Base-by-base conservation (phyloP, 176 grass and related monocot genomes). In the Carex littledalei region DNA sequence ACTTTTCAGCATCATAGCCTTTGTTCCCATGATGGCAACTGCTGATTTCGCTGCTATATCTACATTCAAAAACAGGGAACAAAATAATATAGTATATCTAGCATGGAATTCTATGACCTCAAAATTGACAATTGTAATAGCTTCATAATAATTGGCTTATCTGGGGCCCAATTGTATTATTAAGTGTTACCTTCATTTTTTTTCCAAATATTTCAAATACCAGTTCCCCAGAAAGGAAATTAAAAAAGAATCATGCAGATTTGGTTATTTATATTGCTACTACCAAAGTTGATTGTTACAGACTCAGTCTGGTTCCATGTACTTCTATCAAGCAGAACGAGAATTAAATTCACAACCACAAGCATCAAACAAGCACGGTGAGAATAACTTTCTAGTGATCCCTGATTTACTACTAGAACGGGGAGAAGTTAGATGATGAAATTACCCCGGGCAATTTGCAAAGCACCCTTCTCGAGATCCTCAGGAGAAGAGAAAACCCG, bases 21-120 rank as follows among this genome's bases (percentile, higher is more conserved):
- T 95, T 49, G 93, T 95, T 65, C 91, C 93, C 89, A 94, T 98
- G 87, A 98, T 85, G 15, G 95, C 91, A 55, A 83, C 71, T 66
- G 87, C 80, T 13, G 95, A 92, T 83, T 98, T 98, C 85, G 92
- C 91, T 31, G 92, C 81, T 64, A 98, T 84, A 72, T 81, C 93
- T 98, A 89, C 82, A 95, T 76, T 2, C 17, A 79, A 39, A 65
- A 43, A 82, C 47, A 50, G 9, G 62, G 61, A 3, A 50, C 47
- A 50, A 82, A 14, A 7, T 1, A 76, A 12, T n/a, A 47, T 76
- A 24, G 43, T 26, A 53, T 75, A 75, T 75, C 17, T 71, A 34
- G 10, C 71, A 53, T 53, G 71, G 39, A 20, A 53, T 52, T 26
- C 0, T 53, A 26, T 15, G 3, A 72, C 68, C 10, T 14, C 6